Base-by-base conservation (phyloP, 805 yeast species). In the Kazachstania viticola region DNA sequence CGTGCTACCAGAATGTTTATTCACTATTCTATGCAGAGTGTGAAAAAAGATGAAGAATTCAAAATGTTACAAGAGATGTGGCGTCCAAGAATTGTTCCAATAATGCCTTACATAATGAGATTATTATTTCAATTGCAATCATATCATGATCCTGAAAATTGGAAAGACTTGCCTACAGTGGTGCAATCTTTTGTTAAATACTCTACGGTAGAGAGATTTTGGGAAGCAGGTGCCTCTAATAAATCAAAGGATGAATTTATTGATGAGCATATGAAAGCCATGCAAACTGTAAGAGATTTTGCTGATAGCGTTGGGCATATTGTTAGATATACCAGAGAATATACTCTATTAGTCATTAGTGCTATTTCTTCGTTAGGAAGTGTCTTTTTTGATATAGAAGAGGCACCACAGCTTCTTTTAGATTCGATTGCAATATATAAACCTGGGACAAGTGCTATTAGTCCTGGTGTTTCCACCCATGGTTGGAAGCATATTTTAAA, bases 271-370 rank as follows among this genome's bases (percentile, higher is more conserved):
- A 94, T 83, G 36, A 84, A 80, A 51, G 97, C 98, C 0, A 83
- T 91, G 64, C 79, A 80, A 41, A 87, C 98, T 0, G 61, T 91
- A 36, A 70, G 97, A 42, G 98, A 91, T 58, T 91, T 91, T 65
- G 97, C 98, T 0, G 97, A 93, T 53, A 80, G 94, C 11, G 94
- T 91, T 11, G 99, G 98, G 13, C 96, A 91, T 55, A 82, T 84
- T 48, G 78, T 91, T 12, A 67, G 98, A 46, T 91, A 93, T 50
- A 91, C 98, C 0, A 71, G 98, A 43, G 98, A 91, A 56, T 91
- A 93, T 53, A 94, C 95, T 3, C 81, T 85, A 51, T 60, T 88
- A 40, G 83, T 96, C 1, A 67, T 91, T 22, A 87, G 93, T 13
- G 82, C 95, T 2, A 79, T 91, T 31, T 73, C 95, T 0, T 88